These are phyloP conservation scores for Lipomyces starkeyi DNA, from an alignment of 805 yeast genomes.

Conservation along the genomic window DNA sequence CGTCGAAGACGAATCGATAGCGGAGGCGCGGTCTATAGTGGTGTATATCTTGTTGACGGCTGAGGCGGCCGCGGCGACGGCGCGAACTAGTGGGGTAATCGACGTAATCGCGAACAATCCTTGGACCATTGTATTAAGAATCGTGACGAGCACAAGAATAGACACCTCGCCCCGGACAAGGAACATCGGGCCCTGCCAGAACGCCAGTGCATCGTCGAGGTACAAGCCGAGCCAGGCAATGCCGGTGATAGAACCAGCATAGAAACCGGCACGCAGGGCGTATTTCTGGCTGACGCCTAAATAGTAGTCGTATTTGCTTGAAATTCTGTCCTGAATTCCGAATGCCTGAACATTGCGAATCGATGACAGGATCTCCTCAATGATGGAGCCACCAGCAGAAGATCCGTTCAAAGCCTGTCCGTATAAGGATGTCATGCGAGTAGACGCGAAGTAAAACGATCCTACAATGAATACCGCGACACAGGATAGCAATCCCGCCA, in stretches of 20 bases:
- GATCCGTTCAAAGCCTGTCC: conserved; percentile 29
- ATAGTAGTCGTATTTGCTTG: conserved; percentile 44
- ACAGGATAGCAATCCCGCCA: conserved; percentile 42
- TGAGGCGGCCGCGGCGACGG: conserved; percentile 49
- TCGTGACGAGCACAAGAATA: conserved; percentile 48
- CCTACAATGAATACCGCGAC: conserved; percentile 43
- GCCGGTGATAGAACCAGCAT: conserved; percentile 48
- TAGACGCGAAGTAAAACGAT: conserved; percentile 44
- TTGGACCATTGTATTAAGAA: conserved; percentile 43
- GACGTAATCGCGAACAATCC: conserved; percentile 50
- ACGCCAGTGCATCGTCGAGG: conserved; percentile 50
- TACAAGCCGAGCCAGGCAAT: conserved; percentile 49
- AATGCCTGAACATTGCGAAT: conserved; percentile 52
- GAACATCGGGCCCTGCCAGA: conserved; percentile 52
- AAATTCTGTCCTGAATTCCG: conserved; percentile 50
- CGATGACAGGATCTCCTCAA: conserved; percentile 51
- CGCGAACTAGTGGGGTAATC: conserved; percentile 51
- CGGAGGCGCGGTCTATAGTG: conserved; percentile 52
- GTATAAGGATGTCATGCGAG: conserved; percentile 36
- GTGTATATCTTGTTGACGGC: conserved; percentile 51
- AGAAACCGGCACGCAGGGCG: conserved; percentile 43
- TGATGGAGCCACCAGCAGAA: conserved; percentile 44
- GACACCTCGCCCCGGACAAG: conserved; percentile 44
- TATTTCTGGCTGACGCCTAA: conserved; percentile 42
- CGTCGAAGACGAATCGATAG: conserved; percentile 46